Base-by-base conservation (phyloP, 345 rosid species). In the Leavenworthia alabamica region DNA sequence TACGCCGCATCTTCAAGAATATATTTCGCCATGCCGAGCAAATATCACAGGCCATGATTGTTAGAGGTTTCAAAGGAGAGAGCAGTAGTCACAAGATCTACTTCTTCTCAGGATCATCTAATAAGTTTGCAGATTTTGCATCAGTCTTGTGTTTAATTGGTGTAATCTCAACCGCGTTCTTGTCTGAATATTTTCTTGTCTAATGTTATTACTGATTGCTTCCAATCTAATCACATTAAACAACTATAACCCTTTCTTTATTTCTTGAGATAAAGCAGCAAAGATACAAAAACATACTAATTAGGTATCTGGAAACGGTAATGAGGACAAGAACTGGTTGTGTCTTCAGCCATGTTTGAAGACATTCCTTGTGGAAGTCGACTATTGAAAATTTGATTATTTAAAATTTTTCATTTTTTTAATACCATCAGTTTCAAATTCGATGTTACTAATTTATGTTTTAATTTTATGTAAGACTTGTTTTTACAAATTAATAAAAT, bases 11-110 rank as follows among this genome's bases (percentile, higher is more conserved):
- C 78, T 89, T 89, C 90, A 89, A 77, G 75, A 89, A 89, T 64
- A 82, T 92, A 66, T 89, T 89, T 66, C 83, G 76, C 62, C 98
- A 92, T 58, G 89, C 98, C 0, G 93, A 86, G 79, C 96, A 92
- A 75, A 89, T 92, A 72, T 86, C 98, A 13, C 95, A 91, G 98
- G 98, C 98, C n/a, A 92, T 92, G 98, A 92, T 92, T 60, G 83
- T 89, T 11, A 80, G 98, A 67, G 98, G 98, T 23, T 92, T 89
- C 70, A 80, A 82, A 68, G 98, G 98, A 41, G 83, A 92, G 66
- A 81, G 95, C 71, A 75, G 68, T 60, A 66, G 75, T 66, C 90
- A 91, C 67, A 79, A 81, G 66, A 77, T 91, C 26, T 84, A 86
- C 78, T 81, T 82, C 58, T 72, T 74, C 32, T 78, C 88, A 0